Evolutionary conservation across 176 grass and related monocot genomes (phyloP).

Genomic region (Oryza longistaminata): DNA sequence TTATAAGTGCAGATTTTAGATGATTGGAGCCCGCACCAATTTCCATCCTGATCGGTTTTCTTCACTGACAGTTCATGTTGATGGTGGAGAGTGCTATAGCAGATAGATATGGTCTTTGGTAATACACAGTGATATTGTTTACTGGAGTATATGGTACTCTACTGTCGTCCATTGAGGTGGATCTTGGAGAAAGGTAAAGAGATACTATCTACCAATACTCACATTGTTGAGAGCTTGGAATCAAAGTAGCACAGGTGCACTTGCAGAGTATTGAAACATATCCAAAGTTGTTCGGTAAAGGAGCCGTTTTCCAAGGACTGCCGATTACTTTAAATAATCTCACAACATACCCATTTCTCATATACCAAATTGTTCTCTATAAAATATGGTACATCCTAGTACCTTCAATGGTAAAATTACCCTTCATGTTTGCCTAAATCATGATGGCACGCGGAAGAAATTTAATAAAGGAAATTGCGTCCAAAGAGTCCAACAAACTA

Average conservation of each 20-base stretch:
- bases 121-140: constrained; percentile 7
- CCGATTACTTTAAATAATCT: background rate
- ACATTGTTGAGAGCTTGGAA: background rate
- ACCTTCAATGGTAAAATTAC: too few species aligned
- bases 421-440: too few species aligned
- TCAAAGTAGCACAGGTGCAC: background rate
- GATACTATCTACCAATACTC: background rate
- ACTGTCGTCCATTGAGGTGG: constrained; percentile 8
- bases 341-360: background rate
- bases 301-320: background rate
- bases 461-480: too few species aligned
- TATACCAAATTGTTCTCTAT: too few species aligned
- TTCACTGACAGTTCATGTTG: constrained; percentile 7
- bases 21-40: constrained; percentile 37
- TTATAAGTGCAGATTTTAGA: constrained; percentile 16
- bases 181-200: constrained; percentile 17
- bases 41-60: constrained; percentile 11
- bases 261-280: constrained; percentile 3
- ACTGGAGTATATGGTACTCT: constrained; percentile 18
- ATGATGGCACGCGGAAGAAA: too few species aligned
- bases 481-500: too few species aligned
- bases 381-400: too few species aligned
- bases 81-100: constrained; percentile 15
- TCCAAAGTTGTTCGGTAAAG: background rate
- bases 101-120: background rate